Conservation (phyloP, 2,329 filamentous ascomycete species). For the Monosporascus sp. region DNA sequence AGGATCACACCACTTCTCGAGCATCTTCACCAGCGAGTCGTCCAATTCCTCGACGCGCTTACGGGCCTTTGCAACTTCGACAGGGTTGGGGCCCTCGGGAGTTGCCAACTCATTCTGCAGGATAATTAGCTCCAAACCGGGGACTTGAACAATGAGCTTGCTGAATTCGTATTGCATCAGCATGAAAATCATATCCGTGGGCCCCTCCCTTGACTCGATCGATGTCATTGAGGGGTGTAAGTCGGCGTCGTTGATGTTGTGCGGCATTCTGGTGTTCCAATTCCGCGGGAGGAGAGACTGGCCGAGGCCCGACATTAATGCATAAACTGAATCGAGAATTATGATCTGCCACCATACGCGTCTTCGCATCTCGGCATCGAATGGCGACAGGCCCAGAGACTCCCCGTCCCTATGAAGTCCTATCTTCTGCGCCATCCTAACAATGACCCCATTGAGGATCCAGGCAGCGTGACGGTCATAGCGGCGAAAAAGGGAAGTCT, state of each 20-base stretch:
- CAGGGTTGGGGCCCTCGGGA: constrained; percentile 16
- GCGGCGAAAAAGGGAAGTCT: constrained; percentile 52
- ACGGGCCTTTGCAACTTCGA: constrained; percentile 37
- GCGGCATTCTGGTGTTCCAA: constrained; percentile 52
- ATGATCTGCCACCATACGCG: constrained; percentile 63
- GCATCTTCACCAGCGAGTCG: constrained; percentile 36
- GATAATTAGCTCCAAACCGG: constrained; percentile 45
- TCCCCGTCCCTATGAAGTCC: constrained; percentile 60
- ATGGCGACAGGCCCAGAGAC: constrained; percentile 49
- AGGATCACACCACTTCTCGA: constrained; percentile 46
- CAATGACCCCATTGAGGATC: constrained; percentile 54
- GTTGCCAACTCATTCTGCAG: constrained; percentile 37
- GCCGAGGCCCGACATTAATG: constrained; percentile 52
- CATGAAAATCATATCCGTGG: constrained; percentile 57
- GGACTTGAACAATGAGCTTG: constrained; percentile 42
- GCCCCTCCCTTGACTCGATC: constrained; percentile 46
- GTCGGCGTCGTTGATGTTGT: constrained; percentile 55
- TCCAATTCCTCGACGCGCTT: constrained; percentile 38
- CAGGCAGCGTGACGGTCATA: constrained; percentile 56
- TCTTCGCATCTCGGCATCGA: constrained; percentile 63
- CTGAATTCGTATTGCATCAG: constrained; percentile 46
- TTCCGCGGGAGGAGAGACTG: constrained; percentile 45
- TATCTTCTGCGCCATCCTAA: constrained; percentile 63
- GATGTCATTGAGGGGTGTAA: constrained; percentile 48
- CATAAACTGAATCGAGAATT: constrained; percentile 52